These are phyloP conservation scores for Penicillium bovifimosum DNA, from an alignment of 495 filamentous ascomycete species.

Conservation along the genomic window DNA sequence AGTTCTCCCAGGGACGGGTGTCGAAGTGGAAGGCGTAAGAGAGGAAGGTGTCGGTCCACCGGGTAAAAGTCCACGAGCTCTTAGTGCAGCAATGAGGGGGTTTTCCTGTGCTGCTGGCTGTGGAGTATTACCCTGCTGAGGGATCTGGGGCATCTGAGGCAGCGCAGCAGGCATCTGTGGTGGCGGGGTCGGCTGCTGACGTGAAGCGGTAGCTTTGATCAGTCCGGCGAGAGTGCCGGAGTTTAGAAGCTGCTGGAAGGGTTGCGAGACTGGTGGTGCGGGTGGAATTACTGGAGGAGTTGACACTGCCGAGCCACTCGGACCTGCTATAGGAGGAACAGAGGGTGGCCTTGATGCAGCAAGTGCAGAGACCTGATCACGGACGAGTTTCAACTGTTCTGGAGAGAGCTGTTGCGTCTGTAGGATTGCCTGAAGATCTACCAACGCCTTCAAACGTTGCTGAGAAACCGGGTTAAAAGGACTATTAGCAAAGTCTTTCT, in stretches of 20 bases:
- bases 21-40: constrained; percentile 19
- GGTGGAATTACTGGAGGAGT: constrained; percentile 28
- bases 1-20: constrained; percentile 19
- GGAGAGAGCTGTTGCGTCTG: constrained; percentile 70
- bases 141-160: constrained; percentile 17
- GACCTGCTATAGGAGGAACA: constrained; percentile 15
- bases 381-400: constrained; percentile 73
- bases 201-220: constrained; percentile 43
- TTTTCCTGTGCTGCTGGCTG: constrained; percentile 34
- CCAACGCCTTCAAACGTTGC: constrained; percentile 73
- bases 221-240: constrained; percentile 46
- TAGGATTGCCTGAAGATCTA: constrained; percentile 79
- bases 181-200: constrained; percentile 38
- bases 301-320: constrained; percentile 20
- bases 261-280: constrained; percentile 32
- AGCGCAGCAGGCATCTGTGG: constrained; percentile 27
- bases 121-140: constrained; percentile 26
- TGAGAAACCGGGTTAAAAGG: constrained; percentile 67
- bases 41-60: constrained; percentile 27
- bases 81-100: constrained; percentile 42
- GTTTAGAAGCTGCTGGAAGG: constrained; percentile 41
- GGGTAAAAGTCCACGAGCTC: constrained; percentile 45
- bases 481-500: constrained; percentile 65
- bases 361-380: constrained; percentile 71
- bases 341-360: constrained; percentile 31